phyloP scores from a whole-genome alignment of 345 rosid genomes.

The Pistacia vera region DNA sequence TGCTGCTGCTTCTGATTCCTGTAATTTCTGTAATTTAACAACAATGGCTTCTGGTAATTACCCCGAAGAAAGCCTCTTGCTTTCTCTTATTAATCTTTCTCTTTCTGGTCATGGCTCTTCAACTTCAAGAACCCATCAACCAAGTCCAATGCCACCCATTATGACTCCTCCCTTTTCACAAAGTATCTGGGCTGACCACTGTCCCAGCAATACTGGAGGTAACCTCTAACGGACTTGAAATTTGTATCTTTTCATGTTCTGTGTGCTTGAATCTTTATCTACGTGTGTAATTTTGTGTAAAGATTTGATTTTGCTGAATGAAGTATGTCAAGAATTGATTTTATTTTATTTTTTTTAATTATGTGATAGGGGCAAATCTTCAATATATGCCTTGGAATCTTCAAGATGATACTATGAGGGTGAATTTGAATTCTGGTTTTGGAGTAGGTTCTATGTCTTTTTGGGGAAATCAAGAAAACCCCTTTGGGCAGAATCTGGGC shows the following conservation, averaged over 20 bases:
- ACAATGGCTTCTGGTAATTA: not conserved
- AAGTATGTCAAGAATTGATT: not conserved
- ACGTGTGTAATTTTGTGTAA: not conserved
- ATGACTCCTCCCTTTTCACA: not conserved
- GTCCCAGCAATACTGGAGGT: not conserved
- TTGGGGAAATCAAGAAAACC: not conserved
- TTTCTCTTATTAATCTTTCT: not conserved
- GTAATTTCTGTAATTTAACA: not conserved
- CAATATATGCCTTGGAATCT: not conserved
- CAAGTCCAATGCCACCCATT: not conserved
- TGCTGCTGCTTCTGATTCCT: not conserved
- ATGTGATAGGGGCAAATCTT: not conserved
- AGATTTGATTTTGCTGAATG: not conserved
- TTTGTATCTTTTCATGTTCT: not conserved
- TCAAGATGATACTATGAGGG: not conserved
- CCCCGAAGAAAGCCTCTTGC: not conserved
- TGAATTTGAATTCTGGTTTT: conserved; percentile 7
- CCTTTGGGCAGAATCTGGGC: not conserved
- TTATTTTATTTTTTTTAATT: not conserved
- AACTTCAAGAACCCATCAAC: not conserved
- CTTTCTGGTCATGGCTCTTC: not conserved
- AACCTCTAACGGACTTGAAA: not conserved
- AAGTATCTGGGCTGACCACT: conserved; percentile 1
- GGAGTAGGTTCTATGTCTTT: not conserved
- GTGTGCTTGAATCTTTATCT: not conserved